These are phyloP conservation scores for Scalesia atractyloides DNA, from an alignment of 129 eudicot genomes.

Conservation along the genomic window DNA sequence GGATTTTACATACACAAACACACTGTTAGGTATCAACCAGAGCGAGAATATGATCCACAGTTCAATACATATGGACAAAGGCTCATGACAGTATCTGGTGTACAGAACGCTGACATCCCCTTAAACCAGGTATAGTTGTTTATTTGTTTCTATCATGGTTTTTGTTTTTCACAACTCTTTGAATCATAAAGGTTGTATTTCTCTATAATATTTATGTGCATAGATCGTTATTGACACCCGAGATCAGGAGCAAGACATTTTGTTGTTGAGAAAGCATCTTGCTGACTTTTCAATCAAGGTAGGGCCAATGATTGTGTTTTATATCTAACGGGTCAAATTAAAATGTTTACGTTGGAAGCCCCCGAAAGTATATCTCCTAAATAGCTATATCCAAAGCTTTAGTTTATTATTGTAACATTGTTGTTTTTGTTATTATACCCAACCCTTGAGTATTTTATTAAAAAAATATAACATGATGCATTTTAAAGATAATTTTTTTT, in stretches of 20 bases:
- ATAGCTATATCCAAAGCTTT: neutral
- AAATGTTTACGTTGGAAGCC: neutral
- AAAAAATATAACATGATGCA: neutral
- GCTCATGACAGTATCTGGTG: slow-evolving; percentile 52
- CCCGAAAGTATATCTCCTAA: neutral
- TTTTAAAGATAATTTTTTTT: neutral
- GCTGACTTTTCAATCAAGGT: slow-evolving; percentile 81
- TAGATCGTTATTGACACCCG: slow-evolving; percentile 58
- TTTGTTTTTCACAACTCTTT: neutral
- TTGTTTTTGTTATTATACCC: slow-evolving; percentile 3
- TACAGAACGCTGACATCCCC: slow-evolving; percentile 42
- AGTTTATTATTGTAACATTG: neutral
- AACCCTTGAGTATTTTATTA: neutral
- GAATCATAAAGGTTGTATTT: neutral
- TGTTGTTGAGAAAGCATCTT: slow-evolving; percentile 66
- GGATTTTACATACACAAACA: neutral
- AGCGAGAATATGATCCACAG: slow-evolving; percentile 48
- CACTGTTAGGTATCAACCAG: slow-evolving; percentile 51
- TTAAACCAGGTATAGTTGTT: slow-evolving; percentile 54
- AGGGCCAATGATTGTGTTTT: slow-evolving; percentile 8
- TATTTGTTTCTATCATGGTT: neutral
- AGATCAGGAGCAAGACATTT: slow-evolving; percentile 81
- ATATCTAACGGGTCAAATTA: neutral
- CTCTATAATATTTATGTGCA: neutral
- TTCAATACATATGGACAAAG: slow-evolving; percentile 46